Evolutionary conservation across 768 basidiomycete genomes (phyloP), one percentile per base, ranked within the genome.

Genomic region (Naganishia onofrii): DNA sequence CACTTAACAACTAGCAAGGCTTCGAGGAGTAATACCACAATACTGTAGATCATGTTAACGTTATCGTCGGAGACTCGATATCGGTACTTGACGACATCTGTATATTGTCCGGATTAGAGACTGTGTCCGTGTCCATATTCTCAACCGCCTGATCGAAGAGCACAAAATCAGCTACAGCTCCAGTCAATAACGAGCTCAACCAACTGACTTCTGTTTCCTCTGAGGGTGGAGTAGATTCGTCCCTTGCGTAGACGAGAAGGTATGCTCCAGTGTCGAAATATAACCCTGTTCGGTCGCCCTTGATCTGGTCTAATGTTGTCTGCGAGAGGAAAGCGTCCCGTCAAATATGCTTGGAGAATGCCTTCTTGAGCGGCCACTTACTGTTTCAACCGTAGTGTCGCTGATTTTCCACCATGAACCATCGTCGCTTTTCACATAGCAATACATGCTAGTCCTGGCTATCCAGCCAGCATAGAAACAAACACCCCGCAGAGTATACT

Each of bases 391-490:
- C 23, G 38, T 26, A 3, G 32, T 63, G 19, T 63, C 60, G 28
- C 38, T 63, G 23, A 63, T 63, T 26, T 63, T 63, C 60, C 60
- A 63, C 60, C 60, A 63, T 10, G 38, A 26, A 13, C 23, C 60
- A 6, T 31, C 36, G 28, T 44, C 38, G 10, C 38, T 34, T 46
- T 44, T 42, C 21, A 63, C 60, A 28, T 63, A 63, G 32, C 60
- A 63, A n/a, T 63, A 63, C 60, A 63, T 63, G 23, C 60, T 63
- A 26, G 60, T 63, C 42, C 60, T 63, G 7, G 60, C 60, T 23
- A 63, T 63, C 60, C 60, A 63, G 6, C 60, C 60, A 15, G 60
- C 60, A 17, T 63, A 63, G 60, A 63, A 63, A 63, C 60, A 63
- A 26, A 63, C 60, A 28, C 60, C 60, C 12, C 60, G 36, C 42